Evolutionary conservation across 495 filamentous ascomycete genomes (phyloP).

Genomic region (Talaromyces nanjingensis): DNA sequence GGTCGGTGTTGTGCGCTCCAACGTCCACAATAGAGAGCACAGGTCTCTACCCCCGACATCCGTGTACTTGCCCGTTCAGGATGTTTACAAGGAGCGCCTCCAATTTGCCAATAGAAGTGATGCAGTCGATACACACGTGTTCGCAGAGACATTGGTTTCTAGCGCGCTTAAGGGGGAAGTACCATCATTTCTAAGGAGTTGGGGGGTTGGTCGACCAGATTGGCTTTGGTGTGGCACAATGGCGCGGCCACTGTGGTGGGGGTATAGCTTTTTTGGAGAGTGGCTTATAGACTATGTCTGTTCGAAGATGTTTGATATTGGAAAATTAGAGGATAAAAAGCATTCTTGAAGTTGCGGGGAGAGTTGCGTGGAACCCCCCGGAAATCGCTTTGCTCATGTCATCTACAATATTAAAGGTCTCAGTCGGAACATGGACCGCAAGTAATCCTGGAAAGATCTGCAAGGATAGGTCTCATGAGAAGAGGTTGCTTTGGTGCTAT

Average conservation of each 20-base stretch:
- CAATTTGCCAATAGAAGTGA: background rate
- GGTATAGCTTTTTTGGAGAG: background rate
- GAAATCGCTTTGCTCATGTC: background rate
- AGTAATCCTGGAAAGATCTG: too few species aligned
- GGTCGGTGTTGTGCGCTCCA: conserved; percentile 11
- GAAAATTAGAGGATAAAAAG: background rate
- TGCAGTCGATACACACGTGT: background rate
- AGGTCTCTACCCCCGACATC: background rate
- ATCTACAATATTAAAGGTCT: background rate
- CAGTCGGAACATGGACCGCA: too few species aligned
- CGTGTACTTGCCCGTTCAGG: background rate
- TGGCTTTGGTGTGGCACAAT: background rate
- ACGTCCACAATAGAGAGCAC: conserved; percentile 2
- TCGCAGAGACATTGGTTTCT: background rate
- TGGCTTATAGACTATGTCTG: background rate
- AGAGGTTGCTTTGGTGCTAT: background rate
- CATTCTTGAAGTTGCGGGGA: background rate
- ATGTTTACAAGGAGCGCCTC: background rate
- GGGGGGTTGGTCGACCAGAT: background rate
- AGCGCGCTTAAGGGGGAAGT: background rate
- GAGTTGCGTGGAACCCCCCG: background rate
- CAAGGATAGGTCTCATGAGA: too few species aligned
- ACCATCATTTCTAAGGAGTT: background rate
- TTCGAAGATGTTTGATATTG: background rate
- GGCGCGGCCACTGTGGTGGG: background rate